Conservation (phyloP, 768 basidiomycete genomes). For the Rhizopogon vulgaris region DNA sequence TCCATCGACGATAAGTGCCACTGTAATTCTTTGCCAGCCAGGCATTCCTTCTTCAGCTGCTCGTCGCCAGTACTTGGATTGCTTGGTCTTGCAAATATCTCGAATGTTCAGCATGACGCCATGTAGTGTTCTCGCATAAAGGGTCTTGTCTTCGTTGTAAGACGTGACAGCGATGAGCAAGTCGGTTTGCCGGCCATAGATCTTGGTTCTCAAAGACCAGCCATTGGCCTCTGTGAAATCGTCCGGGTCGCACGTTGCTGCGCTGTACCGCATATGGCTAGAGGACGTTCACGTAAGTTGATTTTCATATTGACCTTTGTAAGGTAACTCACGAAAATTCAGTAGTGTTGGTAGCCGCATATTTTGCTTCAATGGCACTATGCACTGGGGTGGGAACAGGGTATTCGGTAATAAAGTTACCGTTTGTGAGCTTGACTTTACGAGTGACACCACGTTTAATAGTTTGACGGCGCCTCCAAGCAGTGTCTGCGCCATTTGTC, state of each 20-base stretch:
- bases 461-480: constrained; percentile 75
- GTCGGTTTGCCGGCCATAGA: constrained; percentile 88
- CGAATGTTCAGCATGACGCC: constrained; percentile 97
- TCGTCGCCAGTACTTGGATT: constrained; percentile 86
- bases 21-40: constrained; percentile 87
- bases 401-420: constrained; percentile 90
- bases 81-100: constrained; percentile 94
- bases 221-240: constrained; percentile 77
- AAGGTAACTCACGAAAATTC: constrained; percentile 77
- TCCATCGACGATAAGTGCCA: constrained; percentile 89
- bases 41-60: constrained; percentile 79
- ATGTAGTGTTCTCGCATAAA: constrained; percentile 89
- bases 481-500: constrained; percentile 52
- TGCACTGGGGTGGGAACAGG: constrained; percentile 78
- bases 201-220: constrained; percentile 77
- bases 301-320: not conserved
- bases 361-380: constrained; percentile 79
- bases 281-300: not conserved
- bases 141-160: constrained; percentile 88
- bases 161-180: constrained; percentile 91
- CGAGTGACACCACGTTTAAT: constrained; percentile 92
- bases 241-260: constrained; percentile 88
- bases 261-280: constrained; percentile 90
- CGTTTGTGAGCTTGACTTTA: constrained; percentile 88
- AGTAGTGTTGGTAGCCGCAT: constrained; percentile 62